Percentiles rank a stretch among this genome's conserved stretches.
Conservation (phyloP, 352 stramenopile species). For the Pythium monospermum region DNA sequence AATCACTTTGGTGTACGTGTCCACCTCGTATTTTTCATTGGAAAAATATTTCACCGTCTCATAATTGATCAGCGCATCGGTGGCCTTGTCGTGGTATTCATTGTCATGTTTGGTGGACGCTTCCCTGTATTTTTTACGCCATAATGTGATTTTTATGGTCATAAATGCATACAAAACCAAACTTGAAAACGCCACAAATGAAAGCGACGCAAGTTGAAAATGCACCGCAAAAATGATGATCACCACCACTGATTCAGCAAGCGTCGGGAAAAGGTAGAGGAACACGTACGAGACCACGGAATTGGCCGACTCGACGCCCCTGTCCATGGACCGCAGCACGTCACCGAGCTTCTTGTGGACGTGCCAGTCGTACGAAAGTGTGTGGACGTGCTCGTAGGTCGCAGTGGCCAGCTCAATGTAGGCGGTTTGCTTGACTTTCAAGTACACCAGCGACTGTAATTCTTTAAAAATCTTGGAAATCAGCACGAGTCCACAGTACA, state of each 20-base stretch:
- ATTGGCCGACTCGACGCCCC: conserved; percentile 90
- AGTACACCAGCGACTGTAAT: conserved; percentile 92
- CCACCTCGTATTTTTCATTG: conserved; percentile 91
- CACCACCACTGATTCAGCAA: conserved; percentile 94
- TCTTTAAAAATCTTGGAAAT: conserved; percentile 92
- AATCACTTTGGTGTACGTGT: conserved; percentile 90
- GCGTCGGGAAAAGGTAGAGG: conserved; percentile 92
- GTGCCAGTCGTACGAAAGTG: conserved; percentile 97
- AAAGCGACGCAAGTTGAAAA: conserved; percentile 91
- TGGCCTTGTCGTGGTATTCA: conserved; percentile 96
- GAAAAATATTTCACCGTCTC: conserved; percentile 98
- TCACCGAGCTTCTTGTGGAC: conserved; percentile 97
- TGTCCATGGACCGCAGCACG: conserved; percentile 93
- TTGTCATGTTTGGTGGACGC: conserved; percentile 94
- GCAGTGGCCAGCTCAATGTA: conserved; percentile 96
- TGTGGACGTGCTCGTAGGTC: conserved; percentile 96
- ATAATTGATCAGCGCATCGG: conserved; percentile 97
- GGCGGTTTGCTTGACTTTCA: conserved; percentile 95
- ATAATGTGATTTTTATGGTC: conserved; percentile 96
- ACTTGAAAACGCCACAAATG: conserved; percentile 92
- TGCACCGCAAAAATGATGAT: conserved; percentile 90
- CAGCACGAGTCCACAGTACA: conserved; percentile 86
- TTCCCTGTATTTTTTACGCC: conserved; percentile 97
- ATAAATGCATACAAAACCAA: conserved; percentile 94
- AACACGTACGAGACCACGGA: conserved; percentile 97